phyloP scores from a whole-genome alignment of 164 flowering plant species.

The Magnolia changhungtana region DNA sequence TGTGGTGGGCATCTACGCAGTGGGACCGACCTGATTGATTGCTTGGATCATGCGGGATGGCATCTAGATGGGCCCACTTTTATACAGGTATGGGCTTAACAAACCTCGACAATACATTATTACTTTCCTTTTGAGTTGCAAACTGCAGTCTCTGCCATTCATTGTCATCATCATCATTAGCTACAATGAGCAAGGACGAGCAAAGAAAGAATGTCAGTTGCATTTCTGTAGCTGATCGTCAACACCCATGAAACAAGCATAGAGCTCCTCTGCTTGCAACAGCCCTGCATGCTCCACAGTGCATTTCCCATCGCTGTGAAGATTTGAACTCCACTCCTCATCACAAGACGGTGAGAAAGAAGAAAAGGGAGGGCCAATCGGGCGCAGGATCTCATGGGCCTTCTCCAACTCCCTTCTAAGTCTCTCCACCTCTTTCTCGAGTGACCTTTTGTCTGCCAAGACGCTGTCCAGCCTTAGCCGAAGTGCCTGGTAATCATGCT shows the following conservation, averaged over 20 bases:
- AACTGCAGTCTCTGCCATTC: not conserved
- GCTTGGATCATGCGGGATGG: not conserved
- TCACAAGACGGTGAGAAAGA: constrained; percentile 17
- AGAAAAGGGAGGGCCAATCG: constrained; percentile 6
- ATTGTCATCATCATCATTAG: not conserved
- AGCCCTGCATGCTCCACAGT: constrained; percentile 18
- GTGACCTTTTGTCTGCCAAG: constrained; percentile 32
- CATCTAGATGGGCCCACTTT: not conserved
- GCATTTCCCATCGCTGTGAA: constrained; percentile 7
- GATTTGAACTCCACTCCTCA: constrained; percentile 22
- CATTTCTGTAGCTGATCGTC: constrained; percentile 15
- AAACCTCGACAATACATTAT: not conserved
- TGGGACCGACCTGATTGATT: not conserved
- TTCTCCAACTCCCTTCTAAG: constrained; percentile 33
- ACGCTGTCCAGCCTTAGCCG: constrained; percentile 33
- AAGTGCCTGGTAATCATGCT: constrained; percentile 66
- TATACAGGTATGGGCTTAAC: not conserved
- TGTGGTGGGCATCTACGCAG: not conserved
- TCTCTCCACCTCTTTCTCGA: constrained; percentile 35
- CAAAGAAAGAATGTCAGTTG: constrained; percentile 5
- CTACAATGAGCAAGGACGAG: not conserved
- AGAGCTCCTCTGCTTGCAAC: constrained; percentile 28
- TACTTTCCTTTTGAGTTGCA: not conserved
- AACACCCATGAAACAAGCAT: constrained; percentile 26
- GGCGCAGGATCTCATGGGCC: constrained; percentile 26